Evolutionary conservation across 1,284 basidiomycete species (phyloP).

Genomic region (Cryptococcus deneoformans): DNA sequence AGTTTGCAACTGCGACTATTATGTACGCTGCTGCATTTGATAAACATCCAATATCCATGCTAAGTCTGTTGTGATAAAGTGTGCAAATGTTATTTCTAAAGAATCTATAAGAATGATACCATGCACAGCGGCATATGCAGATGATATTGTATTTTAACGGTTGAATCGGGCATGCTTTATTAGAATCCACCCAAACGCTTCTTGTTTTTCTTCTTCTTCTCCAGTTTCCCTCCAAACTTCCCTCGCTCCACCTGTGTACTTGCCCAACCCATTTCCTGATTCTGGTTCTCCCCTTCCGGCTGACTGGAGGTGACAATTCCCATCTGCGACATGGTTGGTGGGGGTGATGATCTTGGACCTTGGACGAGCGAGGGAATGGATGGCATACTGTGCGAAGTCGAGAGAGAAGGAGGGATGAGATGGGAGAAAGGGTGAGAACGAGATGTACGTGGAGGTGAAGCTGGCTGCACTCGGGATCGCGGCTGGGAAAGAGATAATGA

Average conservation of each 20-base stretch:
- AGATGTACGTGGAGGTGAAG: background rate
- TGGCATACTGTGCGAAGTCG: background rate
- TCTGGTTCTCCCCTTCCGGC: background rate
- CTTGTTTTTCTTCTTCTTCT: slow-evolving; percentile 26
- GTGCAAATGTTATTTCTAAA: too few relatives aligned
- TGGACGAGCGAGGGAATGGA: background rate
- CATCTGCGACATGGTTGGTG: background rate
- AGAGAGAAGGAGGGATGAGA: slow-evolving; percentile 1
- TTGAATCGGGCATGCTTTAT: background rate
- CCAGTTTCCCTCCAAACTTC: slow-evolving; percentile 25
- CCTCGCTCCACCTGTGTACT: slow-evolving; percentile 37
- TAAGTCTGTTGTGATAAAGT: background rate
- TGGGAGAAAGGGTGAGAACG: background rate
- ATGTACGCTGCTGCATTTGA: too few relatives aligned
- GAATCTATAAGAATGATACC: too few relatives aligned
- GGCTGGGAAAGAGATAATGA: background rate
- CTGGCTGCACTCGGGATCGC: background rate
- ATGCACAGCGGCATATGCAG: too few relatives aligned
- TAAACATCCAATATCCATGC: too few relatives aligned
- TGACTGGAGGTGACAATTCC: background rate
- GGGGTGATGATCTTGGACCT: slow-evolving; percentile 8
- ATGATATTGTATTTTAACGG: too few relatives aligned
- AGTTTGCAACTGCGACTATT: too few relatives aligned
- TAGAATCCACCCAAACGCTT: slow-evolving; percentile 41
- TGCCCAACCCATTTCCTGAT: slow-evolving; percentile 4